These are phyloP conservation scores for Juglanconis juglandina DNA, from an alignment of 2,329 filamentous ascomycete species.

Conservation along the genomic window DNA sequence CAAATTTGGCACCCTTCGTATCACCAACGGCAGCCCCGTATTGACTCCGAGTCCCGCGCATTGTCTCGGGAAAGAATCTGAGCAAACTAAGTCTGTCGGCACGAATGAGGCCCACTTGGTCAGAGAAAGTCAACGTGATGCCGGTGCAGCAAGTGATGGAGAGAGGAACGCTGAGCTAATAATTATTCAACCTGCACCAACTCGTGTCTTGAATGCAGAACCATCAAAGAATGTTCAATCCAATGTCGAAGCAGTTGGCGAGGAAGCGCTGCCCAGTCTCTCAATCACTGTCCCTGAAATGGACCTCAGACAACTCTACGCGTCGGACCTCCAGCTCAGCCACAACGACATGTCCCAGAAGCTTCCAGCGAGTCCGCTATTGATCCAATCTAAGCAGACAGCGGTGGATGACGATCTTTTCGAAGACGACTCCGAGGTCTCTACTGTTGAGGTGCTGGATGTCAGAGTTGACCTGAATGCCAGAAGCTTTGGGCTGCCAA, in stretches of 20 bases:
- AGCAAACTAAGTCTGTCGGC: background rate
- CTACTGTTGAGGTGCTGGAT: constrained; percentile 35
- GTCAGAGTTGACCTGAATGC: constrained; percentile 42
- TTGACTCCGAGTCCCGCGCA: constrained; percentile 34
- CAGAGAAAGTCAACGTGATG: background rate
- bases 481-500: constrained; percentile 31
- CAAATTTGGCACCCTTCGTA: constrained; percentile 59
- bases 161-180: background rate
- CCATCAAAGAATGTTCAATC: background rate
- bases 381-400: constrained; percentile 46
- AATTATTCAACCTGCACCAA: background rate
- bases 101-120: constrained; percentile 2
- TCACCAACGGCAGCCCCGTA: constrained; percentile 58
- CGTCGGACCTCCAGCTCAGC: constrained; percentile 29
- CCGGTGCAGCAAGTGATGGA: too few relatives aligned
- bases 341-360: constrained; percentile 34
- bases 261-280: background rate
- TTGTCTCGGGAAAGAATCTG: background rate
- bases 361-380: constrained; percentile 27
- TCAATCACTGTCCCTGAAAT: background rate
- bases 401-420: constrained; percentile 48
- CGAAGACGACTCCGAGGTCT: constrained; percentile 35
- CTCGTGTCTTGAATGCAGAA: background rate
- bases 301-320: constrained; percentile 6
- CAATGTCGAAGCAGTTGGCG: background rate